Evolutionary conservation across 805 yeast species (phyloP), one percentile per base, ranked within the genome.

Genomic region (Pichia gijzeniarum): DNA sequence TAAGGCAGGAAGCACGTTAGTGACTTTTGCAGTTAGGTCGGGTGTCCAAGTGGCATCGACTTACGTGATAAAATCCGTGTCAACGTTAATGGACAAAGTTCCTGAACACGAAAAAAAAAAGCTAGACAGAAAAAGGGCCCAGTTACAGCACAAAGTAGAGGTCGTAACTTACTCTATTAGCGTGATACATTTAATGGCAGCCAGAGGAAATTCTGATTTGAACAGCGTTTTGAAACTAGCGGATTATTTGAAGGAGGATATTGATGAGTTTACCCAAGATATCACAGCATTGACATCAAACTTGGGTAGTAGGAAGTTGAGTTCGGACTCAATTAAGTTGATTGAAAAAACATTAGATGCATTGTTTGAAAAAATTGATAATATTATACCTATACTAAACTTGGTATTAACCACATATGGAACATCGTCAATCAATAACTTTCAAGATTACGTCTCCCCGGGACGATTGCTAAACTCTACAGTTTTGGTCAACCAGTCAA

Each of bases 11-110:
- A 77, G 77, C 41, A 89, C 84, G 52, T 85, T 86, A 1, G 85
- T 85, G n/a, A 74, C 87, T 2, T 81, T 85, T 63, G 95, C 90
- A 9, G 77, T 85, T 22, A 69, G 83, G 46, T 83, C 90, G 1
- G 88, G 93, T 0, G 75, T 85, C 28, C 79, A 88, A 2, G 53
- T 85, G 18, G 93, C 90, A 0, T 78, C 89, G 0, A 77, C 83
- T 0, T 85, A 77, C 63, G 89, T 90, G 19, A 70, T 84, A 35
- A 78, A 76, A 47, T 77, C 83, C 1, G 75, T 84, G n/a, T 61
- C 77, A 9, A 72, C 61, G 41, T 71, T 82, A 47, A 64, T 84
- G 36, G 80, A 73, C 17, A 62, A 64, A 31, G 69, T 76, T 10
- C 85, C 88, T 0, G 73, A 65, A 22, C 68, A 71, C 21, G 83